Percentiles rank a stretch among this genome's conserved stretches.
These are phyloP conservation scores for Harrya chromipes DNA, from an alignment of 768 basidiomycete species.

Conservation along the genomic window DNA sequence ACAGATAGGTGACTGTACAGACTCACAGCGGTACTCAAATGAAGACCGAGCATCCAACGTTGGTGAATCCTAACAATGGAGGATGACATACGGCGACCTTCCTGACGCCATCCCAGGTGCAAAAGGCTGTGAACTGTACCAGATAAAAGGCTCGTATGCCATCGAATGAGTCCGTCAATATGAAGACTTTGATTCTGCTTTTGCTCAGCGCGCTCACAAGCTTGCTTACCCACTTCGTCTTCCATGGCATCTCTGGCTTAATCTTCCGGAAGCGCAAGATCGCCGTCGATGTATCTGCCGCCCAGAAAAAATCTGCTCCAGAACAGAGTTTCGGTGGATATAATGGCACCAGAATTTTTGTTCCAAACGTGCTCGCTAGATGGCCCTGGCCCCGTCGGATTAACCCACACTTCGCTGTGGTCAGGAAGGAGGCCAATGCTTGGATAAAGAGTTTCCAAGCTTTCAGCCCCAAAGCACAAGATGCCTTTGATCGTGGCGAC, in stretches of 20 bases:
- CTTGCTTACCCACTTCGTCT: background rate
- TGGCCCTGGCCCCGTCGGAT: constrained; percentile 19
- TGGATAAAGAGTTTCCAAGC: constrained; percentile 9
- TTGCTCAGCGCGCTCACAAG: background rate
- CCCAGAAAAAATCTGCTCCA: background rate
- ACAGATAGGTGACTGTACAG: too few relatives aligned
- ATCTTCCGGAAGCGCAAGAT: background rate
- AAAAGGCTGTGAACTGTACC: background rate
- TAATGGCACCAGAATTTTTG: constrained; percentile 2
- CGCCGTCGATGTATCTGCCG: background rate
- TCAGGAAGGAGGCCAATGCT: constrained; percentile 4
- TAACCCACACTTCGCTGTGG: background rate
- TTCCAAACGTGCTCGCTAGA: constrained; percentile 14
- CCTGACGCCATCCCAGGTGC: too few relatives aligned
- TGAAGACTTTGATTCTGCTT: background rate
- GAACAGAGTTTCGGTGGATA: too few relatives aligned
- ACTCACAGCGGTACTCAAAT: too few relatives aligned
- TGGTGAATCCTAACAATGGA: too few relatives aligned
- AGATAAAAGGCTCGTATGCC: background rate
- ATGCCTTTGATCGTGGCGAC: constrained; percentile 9
- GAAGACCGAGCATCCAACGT: too few relatives aligned
- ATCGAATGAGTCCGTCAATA: background rate
- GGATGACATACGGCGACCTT: too few relatives aligned
- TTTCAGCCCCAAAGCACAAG: constrained; percentile 12
- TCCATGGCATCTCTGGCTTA: background rate